phyloP scores from a whole-genome alignment of 306 rosid genomes.

The Pterocarpus macrocarpus region DNA sequence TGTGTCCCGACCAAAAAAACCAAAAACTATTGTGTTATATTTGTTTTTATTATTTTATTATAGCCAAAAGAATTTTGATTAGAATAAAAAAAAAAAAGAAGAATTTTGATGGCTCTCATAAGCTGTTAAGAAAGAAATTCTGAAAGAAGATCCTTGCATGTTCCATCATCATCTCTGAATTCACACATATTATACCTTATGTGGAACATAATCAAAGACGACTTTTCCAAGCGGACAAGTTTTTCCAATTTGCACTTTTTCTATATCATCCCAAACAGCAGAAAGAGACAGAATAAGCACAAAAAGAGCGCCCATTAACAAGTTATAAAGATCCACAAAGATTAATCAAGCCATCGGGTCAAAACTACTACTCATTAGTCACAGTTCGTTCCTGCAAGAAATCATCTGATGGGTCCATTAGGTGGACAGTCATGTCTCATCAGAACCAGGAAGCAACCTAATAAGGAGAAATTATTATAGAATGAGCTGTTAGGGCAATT shows the following conservation, averaged over 20 bases:
- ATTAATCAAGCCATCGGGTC: neutral
- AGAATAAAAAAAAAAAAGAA: too few relatives aligned
- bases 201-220: neutral
- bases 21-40: neutral
- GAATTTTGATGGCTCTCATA: neutral
- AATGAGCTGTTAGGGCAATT: neutral
- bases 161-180: neutral
- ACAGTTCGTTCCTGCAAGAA: neutral
- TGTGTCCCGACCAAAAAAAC: neutral
- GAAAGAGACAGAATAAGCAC: neutral
- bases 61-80: neutral
- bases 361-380: neutral
- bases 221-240: neutral
- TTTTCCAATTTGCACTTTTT: neutral
- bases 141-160: neutral
- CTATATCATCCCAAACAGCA: neutral
- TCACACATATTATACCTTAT: neutral
- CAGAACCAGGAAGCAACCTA: neutral
- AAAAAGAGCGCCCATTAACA: neutral
- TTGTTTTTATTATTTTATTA: too few relatives aligned
- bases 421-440: neutral
- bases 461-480: neutral
- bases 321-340: conserved; percentile 6
- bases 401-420: neutral
- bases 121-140: neutral